A percentile compares a stretch with the other conserved stretches of the same genome.
Evolutionary conservation across 352 stramenopile species (phyloP).

Genomic region (Phytophthora fragariaefolia): DNA sequence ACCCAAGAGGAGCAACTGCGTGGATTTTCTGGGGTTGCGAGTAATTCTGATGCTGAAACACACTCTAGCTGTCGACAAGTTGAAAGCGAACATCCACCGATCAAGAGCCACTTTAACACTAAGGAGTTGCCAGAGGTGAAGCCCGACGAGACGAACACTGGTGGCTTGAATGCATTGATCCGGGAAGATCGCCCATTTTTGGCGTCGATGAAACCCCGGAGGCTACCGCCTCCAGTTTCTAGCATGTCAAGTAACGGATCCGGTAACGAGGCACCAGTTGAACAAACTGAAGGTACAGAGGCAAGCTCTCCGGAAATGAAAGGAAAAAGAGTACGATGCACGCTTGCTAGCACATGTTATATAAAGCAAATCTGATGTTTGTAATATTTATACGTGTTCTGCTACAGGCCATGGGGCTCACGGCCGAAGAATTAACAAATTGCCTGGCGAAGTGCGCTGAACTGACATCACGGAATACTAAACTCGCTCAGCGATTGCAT

Average conservation of each 20-base stretch:
- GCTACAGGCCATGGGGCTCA: constrained; percentile 1
- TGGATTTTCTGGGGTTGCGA: not conserved
- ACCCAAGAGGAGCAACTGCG: constrained; percentile 12
- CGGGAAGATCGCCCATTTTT: constrained; percentile 21
- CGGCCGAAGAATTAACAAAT: constrained; percentile 22
- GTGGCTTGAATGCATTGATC: not conserved
- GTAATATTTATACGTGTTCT: not conserved
- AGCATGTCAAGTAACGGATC: constrained; percentile 18
- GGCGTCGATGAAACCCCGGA: constrained; percentile 16
- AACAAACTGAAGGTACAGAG: not conserved
- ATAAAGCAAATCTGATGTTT: not conserved
- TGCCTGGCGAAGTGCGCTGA: constrained; percentile 34
- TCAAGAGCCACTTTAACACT: constrained; percentile 1
- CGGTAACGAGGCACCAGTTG: constrained; percentile 3
- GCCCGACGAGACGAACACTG: not conserved
- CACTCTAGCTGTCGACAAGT: no score
- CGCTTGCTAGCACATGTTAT: not conserved
- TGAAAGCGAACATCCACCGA: constrained; percentile 2
- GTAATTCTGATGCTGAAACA: not conserved
- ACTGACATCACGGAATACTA: constrained; percentile 39
- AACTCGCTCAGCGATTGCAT: constrained; percentile 33
- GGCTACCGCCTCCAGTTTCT: constrained; percentile 1
- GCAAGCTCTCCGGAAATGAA: constrained; percentile 5
- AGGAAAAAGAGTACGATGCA: constrained; percentile 12
- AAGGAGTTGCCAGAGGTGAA: not conserved